phyloP scores from a whole-genome alignment of 2,329 filamentous ascomycete genomes.

The Teratosphaeria epicoccoides region DNA sequence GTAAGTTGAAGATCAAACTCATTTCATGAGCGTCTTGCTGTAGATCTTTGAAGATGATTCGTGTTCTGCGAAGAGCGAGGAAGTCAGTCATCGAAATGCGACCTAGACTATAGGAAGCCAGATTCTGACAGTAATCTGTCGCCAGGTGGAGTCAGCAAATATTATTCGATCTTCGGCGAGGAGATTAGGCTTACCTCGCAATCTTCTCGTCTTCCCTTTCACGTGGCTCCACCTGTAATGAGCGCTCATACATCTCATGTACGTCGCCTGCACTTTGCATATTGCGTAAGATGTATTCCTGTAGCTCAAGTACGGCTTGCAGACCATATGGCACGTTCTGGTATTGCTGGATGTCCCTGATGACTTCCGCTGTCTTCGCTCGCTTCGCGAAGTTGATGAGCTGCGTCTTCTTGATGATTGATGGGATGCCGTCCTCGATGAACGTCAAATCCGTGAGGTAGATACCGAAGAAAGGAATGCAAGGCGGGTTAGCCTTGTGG shows the following conservation, averaged over 20 bases:
- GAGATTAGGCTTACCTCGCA: slow-evolving; percentile 60
- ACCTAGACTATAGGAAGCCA: slow-evolving; percentile 37
- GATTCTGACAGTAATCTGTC: slow-evolving; percentile 43
- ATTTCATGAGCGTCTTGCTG: neutral
- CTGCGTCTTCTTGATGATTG: slow-evolving; percentile 89
- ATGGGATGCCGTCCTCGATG: slow-evolving; percentile 96
- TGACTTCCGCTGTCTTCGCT: slow-evolving; percentile 94
- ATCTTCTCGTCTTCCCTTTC: slow-evolving; percentile 99
- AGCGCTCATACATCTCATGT: slow-evolving; percentile 99
- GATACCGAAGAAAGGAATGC: slow-evolving; percentile 98
- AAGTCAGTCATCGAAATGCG: slow-evolving; percentile 1
- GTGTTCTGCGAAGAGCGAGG: neutral
- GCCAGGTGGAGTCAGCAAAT: neutral
- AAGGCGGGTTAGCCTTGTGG: slow-evolving; percentile 87
- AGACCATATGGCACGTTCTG: slow-evolving; percentile 95
- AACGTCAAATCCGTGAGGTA: slow-evolving; percentile 97
- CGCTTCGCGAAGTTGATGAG: slow-evolving; percentile 98
- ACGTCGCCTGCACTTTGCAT: slow-evolving; percentile 94
- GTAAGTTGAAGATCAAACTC: neutral
- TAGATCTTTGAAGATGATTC: neutral
- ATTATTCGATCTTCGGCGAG: neutral
- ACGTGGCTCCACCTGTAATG: slow-evolving; percentile 80
- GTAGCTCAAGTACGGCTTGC: slow-evolving; percentile 78
- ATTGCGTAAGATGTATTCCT: slow-evolving; percentile 93
- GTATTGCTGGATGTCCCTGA: slow-evolving; percentile 96